Evolutionary conservation across 768 basidiomycete genomes (phyloP).

Genomic region (Lactarius psammicola): DNA sequence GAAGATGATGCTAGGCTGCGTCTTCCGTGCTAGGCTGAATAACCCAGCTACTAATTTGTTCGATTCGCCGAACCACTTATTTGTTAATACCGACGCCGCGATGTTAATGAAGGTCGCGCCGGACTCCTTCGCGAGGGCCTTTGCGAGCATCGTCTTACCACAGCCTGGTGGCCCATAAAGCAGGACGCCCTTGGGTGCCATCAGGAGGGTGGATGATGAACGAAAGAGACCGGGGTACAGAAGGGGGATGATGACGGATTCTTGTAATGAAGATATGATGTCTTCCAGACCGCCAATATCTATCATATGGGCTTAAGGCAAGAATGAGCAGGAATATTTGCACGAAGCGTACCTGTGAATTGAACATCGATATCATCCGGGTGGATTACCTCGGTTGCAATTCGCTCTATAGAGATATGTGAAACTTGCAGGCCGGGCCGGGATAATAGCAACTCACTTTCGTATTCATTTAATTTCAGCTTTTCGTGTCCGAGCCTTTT

Average conservation of each 20-base stretch:
- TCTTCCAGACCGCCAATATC: slow-evolving; percentile 93
- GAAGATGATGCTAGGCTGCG: slow-evolving; percentile 95
- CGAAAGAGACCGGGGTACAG: slow-evolving; percentile 87
- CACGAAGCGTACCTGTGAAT: slow-evolving; percentile 58
- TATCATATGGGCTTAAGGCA: slow-evolving; percentile 30
- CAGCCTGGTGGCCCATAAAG: slow-evolving; percentile 97
- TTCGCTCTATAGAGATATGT: slow-evolving; percentile 53
- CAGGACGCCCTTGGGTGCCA: slow-evolving; percentile 93
- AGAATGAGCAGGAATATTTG: background rate
- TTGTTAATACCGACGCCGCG: slow-evolving; percentile 68
- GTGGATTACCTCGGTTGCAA: slow-evolving; percentile 90
- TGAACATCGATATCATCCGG: slow-evolving; percentile 81
- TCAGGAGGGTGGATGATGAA: slow-evolving; percentile 74
- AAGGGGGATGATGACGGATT: slow-evolving; percentile 94
- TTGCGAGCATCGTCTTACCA: slow-evolving; percentile 99
- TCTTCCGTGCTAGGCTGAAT: slow-evolving; percentile 90
- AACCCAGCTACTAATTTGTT: slow-evolving; percentile 95
- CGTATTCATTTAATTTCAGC: slow-evolving; percentile 86
- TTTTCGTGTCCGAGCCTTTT: slow-evolving; percentile 68
- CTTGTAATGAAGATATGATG: slow-evolving; percentile 85
- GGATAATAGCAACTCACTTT: slow-evolving; percentile 53
- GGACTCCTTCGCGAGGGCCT: slow-evolving; percentile 95
- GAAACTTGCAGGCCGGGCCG: slow-evolving; percentile 2
- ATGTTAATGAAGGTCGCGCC: slow-evolving; percentile 96
- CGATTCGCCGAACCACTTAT: slow-evolving; percentile 85